Conservation (phyloP, 1,284 basidiomycete species). For the Trametes sp. region DNA sequence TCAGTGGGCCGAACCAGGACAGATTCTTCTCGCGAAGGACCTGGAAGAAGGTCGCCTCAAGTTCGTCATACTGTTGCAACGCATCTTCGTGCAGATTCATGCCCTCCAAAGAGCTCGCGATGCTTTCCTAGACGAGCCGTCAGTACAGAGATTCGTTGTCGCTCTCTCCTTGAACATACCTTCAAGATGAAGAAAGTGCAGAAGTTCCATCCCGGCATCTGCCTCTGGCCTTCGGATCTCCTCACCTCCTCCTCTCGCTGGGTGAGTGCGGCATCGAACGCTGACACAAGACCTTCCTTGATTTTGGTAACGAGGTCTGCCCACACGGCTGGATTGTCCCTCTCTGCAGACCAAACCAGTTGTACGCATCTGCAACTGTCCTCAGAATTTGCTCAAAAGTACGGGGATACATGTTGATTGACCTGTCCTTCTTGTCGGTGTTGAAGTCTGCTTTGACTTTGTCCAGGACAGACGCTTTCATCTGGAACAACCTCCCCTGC, state of each 20-base stretch:
- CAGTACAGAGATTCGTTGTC: neutral
- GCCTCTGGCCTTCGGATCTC: constrained; percentile 84
- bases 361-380: constrained; percentile 73
- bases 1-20: constrained; percentile 89
- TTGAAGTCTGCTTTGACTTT: constrained; percentile 96
- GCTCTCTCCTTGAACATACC: constrained; percentile 51
- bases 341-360: constrained; percentile 71
- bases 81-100: constrained; percentile 93
- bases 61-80: constrained; percentile 88
- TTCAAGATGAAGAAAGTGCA: constrained; percentile 96
- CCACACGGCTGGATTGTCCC: constrained; percentile 86
- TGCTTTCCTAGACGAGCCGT: constrained; percentile 76
- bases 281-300: constrained; percentile 86
- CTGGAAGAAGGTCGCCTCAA: constrained; percentile 87
- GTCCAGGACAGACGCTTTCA: constrained; percentile 87
- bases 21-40: constrained; percentile 83
- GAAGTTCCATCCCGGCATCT: constrained; percentile 96
- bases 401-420: constrained; percentile 25
- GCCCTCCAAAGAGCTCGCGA: constrained; percentile 92
- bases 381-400: neutral
- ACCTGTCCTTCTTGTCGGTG: constrained; percentile 88
- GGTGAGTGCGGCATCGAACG: constrained; percentile 83
- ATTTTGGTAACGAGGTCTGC: constrained; percentile 89
- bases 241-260: constrained; percentile 89
- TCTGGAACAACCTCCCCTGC: constrained; percentile 76